Conservation (phyloP, 2,329 filamentous ascomycete genomes). For the Orbilia blumenaviensis region DNA sequence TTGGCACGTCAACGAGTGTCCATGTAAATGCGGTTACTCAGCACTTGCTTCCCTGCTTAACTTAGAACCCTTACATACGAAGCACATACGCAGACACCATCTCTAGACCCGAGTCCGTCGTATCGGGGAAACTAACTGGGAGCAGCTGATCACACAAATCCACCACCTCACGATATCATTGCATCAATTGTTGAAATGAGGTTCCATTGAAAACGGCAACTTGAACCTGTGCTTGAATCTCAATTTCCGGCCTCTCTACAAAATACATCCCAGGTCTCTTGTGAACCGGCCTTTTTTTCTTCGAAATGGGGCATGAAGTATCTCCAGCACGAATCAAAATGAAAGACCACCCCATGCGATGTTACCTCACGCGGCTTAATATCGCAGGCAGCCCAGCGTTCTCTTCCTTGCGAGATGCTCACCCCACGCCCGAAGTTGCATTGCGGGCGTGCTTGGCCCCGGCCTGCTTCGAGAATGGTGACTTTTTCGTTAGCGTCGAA, state of each 20-base stretch:
- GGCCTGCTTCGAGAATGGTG: conserved; percentile 34
- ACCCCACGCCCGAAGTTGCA: conserved; percentile 30
- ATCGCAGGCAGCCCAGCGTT: conserved; percentile 45
- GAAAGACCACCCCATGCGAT: conserved; percentile 37
- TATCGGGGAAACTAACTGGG: neutral
- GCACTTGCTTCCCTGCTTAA: too few species aligned
- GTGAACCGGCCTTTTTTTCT: conserved; percentile 18
- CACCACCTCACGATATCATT: conserved; percentile 17
- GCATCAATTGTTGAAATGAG: conserved; percentile 5
- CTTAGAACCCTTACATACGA: too few species aligned
- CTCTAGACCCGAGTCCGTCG: neutral
- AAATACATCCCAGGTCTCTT: conserved; percentile 8
- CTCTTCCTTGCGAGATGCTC: conserved; percentile 18
- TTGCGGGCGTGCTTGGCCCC: conserved; percentile 4
- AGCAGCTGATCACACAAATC: conserved; percentile 2
- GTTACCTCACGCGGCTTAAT: conserved; percentile 49
- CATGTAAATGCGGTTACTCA: too few species aligned
- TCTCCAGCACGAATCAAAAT: conserved; percentile 25
- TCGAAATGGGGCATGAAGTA: neutral
- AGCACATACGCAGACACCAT: neutral
- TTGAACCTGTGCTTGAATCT: conserved; percentile 19
- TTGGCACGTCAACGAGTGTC: neutral
- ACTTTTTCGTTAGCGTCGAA: conserved; percentile 21
- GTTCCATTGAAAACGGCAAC: conserved; percentile 23
- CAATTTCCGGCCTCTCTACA: conserved; percentile 40